Evolutionary conservation across 208 protist genomes (phyloP).

Genomic region (Leishmania lainsoni): DNA sequence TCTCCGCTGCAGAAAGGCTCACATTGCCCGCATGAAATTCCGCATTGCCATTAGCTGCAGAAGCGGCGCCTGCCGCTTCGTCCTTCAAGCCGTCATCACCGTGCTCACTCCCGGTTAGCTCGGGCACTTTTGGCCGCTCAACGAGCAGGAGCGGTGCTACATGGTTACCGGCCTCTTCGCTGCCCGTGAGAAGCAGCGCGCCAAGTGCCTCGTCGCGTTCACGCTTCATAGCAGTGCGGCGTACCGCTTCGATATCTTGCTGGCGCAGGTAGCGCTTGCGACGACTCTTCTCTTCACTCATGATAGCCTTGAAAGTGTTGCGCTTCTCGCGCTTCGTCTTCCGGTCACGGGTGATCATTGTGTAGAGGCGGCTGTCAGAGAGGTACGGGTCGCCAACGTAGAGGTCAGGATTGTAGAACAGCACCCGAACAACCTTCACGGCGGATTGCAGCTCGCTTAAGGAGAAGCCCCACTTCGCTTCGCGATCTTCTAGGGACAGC

Average conservation of each 20-base stretch:
- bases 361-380: slow-evolving; percentile 86
- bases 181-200: slow-evolving; percentile 45
- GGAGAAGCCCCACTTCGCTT: slow-evolving; percentile 86
- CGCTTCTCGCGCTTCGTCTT: slow-evolving; percentile 78
- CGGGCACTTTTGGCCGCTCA: background rate
- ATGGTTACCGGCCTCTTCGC: background rate
- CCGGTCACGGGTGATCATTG: slow-evolving; percentile 90
- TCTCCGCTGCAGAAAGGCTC: slow-evolving; percentile 28
- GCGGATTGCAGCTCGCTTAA: slow-evolving; percentile 69
- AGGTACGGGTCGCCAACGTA: slow-evolving; percentile 86
- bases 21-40: background rate
- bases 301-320: slow-evolving; percentile 77
- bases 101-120: background rate
- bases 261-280: slow-evolving; percentile 67
- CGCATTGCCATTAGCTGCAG: background rate
- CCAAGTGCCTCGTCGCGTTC: slow-evolving; percentile 84
- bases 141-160: slow-evolving; percentile 13
- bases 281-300: slow-evolving; percentile 83
- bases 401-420: slow-evolving; percentile 78
- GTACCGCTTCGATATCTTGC: slow-evolving; percentile 71
- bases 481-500: slow-evolving; percentile 58
- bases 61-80: background rate
- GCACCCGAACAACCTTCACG: slow-evolving; percentile 77
- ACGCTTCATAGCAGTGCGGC: slow-evolving; percentile 84
- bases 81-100: background rate